Evolutionary conservation across 768 basidiomycete species (phyloP).

Genomic region (Krasilnikovozyma curviuscula): DNA sequence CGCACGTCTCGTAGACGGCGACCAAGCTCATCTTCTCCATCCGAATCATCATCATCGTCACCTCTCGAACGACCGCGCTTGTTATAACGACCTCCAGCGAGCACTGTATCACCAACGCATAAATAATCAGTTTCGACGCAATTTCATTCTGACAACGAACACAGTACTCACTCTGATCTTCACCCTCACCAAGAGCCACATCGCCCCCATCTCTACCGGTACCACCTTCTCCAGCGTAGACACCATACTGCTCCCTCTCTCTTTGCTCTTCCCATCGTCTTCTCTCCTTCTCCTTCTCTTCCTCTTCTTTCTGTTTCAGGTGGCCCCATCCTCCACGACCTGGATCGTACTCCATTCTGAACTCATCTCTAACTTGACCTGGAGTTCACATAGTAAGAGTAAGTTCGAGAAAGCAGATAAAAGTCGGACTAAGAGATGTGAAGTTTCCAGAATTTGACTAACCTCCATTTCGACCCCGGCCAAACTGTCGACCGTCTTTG

Average conservation of each 20-base stretch:
- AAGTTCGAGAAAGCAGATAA: too few relatives aligned
- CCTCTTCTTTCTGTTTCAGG: constrained; percentile 37
- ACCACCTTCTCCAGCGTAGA: constrained; percentile 39
- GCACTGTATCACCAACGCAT: too few relatives aligned
- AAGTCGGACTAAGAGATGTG: background rate
- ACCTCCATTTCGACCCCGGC: constrained; percentile 89
- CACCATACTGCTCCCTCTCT: constrained; percentile 62
- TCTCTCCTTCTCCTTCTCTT: constrained; percentile 35
- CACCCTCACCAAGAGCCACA: constrained; percentile 9
- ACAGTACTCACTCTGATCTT: constrained; percentile 11
- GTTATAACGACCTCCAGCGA: too few relatives aligned
- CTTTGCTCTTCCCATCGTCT: constrained; percentile 57
- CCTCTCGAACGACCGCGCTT: too few relatives aligned
- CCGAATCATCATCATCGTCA: too few relatives aligned
- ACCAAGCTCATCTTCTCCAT: too few relatives aligned
- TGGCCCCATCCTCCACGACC: constrained; percentile 92
- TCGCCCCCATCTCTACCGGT: constrained; percentile 8
- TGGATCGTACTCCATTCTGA: constrained; percentile 87
- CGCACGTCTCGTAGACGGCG: too few relatives aligned
- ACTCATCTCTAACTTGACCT: constrained; percentile 85
- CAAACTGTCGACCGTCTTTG: constrained; percentile 89
- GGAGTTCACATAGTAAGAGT: too few relatives aligned
- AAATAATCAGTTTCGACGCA: too few relatives aligned
- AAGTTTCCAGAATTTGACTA: constrained; percentile 46
- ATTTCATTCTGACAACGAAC: too few relatives aligned